A percentile compares a stretch with the other conserved stretches of the same genome.
These are phyloP conservation scores for Dovyalis caffra DNA, from an alignment of 345 rosid species.

Conservation along the genomic window DNA sequence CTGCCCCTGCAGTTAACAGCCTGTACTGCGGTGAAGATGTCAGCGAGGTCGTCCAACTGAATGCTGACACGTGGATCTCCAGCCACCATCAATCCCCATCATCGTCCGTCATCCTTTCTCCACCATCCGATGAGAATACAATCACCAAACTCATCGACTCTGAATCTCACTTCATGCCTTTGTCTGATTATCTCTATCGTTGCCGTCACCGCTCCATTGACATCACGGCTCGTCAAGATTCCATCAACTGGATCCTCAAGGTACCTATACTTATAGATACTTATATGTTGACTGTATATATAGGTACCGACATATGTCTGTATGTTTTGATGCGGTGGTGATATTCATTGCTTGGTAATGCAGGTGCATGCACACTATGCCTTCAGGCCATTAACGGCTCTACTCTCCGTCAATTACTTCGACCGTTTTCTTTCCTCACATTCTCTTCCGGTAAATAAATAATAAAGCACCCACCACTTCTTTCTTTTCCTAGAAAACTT, in stretches of 20 bases:
- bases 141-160: conserved; percentile 33
- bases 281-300: neutral
- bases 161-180: conserved; percentile 41
- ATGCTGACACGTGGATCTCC: conserved; percentile 23
- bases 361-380: conserved; percentile 54
- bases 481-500: neutral
- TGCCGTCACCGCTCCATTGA: conserved; percentile 44
- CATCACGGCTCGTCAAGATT: conserved; percentile 63
- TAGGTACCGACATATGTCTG: neutral
- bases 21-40: conserved; percentile 30
- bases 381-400: conserved; percentile 51
- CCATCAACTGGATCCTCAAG: conserved; percentile 68
- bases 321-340: neutral
- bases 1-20: conserved; percentile 14
- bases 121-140: conserved; percentile 25
- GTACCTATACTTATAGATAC: conserved; percentile 14
- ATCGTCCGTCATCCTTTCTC: neutral
- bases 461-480: neutral
- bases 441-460: conserved; percentile 39
- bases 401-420: conserved; percentile 56
- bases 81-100: neutral
- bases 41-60: conserved; percentile 25
- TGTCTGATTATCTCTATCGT: conserved; percentile 39
- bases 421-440: conserved; percentile 61
- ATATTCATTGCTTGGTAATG: conserved; percentile 29